phyloP scores from a whole-genome alignment of 179 eudicot species.

The Corrigiola litoralis region DNA sequence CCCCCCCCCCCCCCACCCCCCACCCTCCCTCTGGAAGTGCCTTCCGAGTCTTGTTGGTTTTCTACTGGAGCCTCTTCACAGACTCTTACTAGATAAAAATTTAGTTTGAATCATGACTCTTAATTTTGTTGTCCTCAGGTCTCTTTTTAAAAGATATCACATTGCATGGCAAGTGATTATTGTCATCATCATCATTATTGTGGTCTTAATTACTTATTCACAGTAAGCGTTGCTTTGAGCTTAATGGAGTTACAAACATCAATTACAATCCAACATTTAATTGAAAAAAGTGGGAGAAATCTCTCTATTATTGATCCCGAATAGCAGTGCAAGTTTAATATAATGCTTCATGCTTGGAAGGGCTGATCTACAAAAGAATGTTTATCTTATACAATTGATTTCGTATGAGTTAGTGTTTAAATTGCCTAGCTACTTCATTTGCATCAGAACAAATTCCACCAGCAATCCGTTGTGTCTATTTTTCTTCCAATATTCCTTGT shows the following conservation, averaged over 20 bases:
- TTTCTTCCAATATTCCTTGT: slow-evolving; percentile 29
- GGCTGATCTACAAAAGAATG: neutral
- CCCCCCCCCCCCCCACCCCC: too few species aligned
- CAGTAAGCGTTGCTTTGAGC: too few species aligned
- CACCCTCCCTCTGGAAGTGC: too few species aligned
- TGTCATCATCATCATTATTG: neutral
- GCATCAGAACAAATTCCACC: neutral
- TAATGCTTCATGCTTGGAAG: slow-evolving; percentile 6
- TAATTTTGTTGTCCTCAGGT: too few species aligned
- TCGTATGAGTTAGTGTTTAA: neutral
- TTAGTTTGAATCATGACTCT: neutral
- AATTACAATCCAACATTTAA: neutral
- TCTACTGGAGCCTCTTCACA: too few species aligned
- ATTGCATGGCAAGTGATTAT: neutral
- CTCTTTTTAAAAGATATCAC: too few species aligned
- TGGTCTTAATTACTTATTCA: too few species aligned
- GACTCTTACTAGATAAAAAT: too few species aligned
- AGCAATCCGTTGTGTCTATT: neutral
- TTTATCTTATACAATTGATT: neutral
- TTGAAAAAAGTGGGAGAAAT: neutral
- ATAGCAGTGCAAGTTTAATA: slow-evolving; percentile 13
- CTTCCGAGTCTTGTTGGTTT: too few species aligned
- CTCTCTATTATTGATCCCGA: neutral
- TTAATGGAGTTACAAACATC: too few species aligned
- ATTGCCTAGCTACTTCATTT: neutral